Evolutionary conservation across 2,329 filamentous ascomycete species (phyloP), one percentile per base, ranked within the genome.

Genomic region (Arachnomyces sp.): DNA sequence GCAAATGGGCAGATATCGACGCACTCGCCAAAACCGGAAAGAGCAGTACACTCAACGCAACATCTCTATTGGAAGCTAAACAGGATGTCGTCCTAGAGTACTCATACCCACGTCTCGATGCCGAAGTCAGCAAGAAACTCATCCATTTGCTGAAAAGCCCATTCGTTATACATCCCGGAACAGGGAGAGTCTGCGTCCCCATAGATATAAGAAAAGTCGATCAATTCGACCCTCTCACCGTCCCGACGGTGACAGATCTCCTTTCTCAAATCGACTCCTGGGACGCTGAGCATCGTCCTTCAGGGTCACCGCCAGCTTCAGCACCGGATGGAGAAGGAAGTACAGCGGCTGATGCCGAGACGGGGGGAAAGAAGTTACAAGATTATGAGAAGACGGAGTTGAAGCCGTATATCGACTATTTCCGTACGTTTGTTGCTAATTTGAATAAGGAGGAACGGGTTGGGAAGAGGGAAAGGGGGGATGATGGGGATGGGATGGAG

Each of bases 301-400:
- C 41, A 28, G 28, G 9, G 31, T 8, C 9, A 31, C 21, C 11
- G 33, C 14, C 68, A 60, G 57, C 56, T 4, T 68, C 71, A 9
- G 63, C 55, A 8, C 67, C 62, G 1, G 60, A 65, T 18, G 68
- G 68, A 0, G 56, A 62, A 29, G 57, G 52, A 4, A 67, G 55
- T 2, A 51, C 46, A 8, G 50, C 49, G 18, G 47, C 44, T 16
- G 48, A 44, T 32, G 57, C 68, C 46, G 60, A 55, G 62, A 13
- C 56, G 56, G 11, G 56, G 36, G 56, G 51, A 40, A 60, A 54
- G 41, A 77, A 72, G 53, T 54, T 85, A 35, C 77, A 82, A 50
- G 92, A 98, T 58, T 96, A 90, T 81, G 90, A 98, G 66, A 98
- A 96, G 77, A 98, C 92, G 16, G 87, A 86, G 49, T 64, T 98